Conservation (phyloP, 345 rosid species). For the Psidium friedrichsthalianum region DNA sequence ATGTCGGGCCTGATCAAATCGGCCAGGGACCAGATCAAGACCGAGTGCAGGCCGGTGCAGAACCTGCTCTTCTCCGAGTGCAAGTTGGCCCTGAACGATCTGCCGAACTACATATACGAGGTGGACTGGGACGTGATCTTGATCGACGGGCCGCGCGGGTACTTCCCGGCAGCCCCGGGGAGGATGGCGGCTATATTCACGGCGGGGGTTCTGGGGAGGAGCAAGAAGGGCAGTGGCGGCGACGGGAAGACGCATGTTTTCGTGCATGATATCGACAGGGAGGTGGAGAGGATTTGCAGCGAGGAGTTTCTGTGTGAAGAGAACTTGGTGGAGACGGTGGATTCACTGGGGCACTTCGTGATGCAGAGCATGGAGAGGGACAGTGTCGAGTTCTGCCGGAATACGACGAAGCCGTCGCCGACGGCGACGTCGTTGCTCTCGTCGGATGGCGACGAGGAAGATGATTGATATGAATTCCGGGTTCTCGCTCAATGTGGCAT, state of each 20-base stretch:
- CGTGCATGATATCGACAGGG: conserved; percentile 62
- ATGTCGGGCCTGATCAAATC: conserved; percentile 21
- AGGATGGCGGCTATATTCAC: conserved; percentile 86
- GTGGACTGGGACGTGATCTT: conserved; percentile 73
- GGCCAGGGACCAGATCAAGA: conserved; percentile 19
- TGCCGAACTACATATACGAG: conserved; percentile 78
- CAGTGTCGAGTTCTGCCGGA: conserved; percentile 40
- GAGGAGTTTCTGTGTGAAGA: conserved; percentile 69
- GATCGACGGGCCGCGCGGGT: conserved; percentile 78
- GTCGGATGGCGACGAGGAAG: conserved; percentile 7
- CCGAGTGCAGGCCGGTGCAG: conserved; percentile 82
- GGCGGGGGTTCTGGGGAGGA: conserved; percentile 67
- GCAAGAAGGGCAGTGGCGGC: conserved; percentile 19
- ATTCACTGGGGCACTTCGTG: conserved; percentile 44
- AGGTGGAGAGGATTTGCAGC: conserved; percentile 58
- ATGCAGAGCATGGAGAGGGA: conserved; percentile 14
- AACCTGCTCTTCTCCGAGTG: conserved; percentile 85
- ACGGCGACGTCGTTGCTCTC: conserved; percentile 8
- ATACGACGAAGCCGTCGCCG: conserved; percentile 11
- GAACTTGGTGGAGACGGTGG: conserved; percentile 47
- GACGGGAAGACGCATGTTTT: conserved; percentile 48
- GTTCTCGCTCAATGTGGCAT: background rate
- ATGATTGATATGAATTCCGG: conserved; percentile 1
- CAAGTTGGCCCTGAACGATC: conserved; percentile 59
- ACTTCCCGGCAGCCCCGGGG: conserved; percentile 48